Evolutionary conservation across 2,329 filamentous ascomycete species (phyloP).

Genomic region (Gliomastix tumulicola): DNA sequence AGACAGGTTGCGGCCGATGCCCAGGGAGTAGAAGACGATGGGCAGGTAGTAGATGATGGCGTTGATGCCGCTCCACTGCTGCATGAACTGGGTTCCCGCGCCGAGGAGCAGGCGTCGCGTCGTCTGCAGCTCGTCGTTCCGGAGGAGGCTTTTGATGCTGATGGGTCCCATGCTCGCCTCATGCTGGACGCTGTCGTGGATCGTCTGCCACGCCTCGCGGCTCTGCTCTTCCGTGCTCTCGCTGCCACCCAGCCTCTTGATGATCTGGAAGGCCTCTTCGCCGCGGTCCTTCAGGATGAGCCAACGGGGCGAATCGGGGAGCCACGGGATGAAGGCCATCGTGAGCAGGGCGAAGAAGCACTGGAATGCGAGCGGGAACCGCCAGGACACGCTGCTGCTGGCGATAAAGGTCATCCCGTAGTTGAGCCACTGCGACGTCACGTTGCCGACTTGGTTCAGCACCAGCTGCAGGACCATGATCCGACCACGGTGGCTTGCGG

Average conservation of each 20-base stretch:
- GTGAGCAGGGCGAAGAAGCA: constrained; percentile 23
- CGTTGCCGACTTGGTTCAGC: constrained; percentile 20
- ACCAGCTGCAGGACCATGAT: constrained; percentile 22
- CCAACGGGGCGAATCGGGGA: constrained; percentile 59
- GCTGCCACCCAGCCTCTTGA: constrained; percentile 17
- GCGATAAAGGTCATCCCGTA: constrained; percentile 31
- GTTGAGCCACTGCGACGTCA: constrained; percentile 19
- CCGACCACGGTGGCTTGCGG: constrained; percentile 19
- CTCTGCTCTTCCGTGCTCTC: not conserved
- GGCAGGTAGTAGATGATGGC: constrained; percentile 7
- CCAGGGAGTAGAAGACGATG: constrained; percentile 1
- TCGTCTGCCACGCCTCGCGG: not conserved
- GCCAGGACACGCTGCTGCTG: constrained; percentile 16
- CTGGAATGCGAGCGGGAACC: constrained; percentile 19
- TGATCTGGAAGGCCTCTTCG: constrained; percentile 46
- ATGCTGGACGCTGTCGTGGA: not conserved
- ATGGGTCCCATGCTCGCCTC: not conserved
- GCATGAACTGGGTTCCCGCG: constrained; percentile 7
- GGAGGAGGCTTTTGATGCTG: not conserved
- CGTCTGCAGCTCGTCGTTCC: not conserved
- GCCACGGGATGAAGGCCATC: constrained; percentile 51
- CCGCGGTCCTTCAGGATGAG: constrained; percentile 47
- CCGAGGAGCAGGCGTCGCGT: constrained; percentile 7
- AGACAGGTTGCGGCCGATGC: constrained; percentile 2
- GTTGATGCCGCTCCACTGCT: constrained; percentile 9